These are phyloP conservation scores for Neurospora sp. DNA, from an alignment of 2,329 filamentous ascomycete species.

Conservation along the genomic window DNA sequence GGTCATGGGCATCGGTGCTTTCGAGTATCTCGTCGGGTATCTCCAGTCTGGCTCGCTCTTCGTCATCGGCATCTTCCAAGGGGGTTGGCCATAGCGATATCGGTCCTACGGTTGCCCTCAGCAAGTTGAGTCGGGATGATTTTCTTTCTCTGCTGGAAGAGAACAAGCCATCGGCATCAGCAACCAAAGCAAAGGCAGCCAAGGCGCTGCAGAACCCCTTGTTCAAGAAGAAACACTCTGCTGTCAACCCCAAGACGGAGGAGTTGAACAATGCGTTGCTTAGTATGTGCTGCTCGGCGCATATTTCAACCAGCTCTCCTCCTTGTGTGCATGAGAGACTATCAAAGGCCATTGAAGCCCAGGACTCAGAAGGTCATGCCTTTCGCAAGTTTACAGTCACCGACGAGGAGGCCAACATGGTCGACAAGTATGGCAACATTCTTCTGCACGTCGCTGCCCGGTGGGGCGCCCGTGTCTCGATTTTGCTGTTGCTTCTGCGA, in stretches of 20 bases:
- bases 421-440: slow-evolving; percentile 18
- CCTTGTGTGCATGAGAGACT: slow-evolving; percentile 17
- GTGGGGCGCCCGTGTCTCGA: slow-evolving; percentile 19
- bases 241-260: slow-evolving; percentile 13
- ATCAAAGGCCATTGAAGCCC: slow-evolving; percentile 17
- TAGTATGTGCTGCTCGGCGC: slow-evolving; percentile 15
- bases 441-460: slow-evolving; percentile 18
- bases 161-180: slow-evolving; percentile 9
- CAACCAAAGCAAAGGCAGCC: slow-evolving; percentile 2
- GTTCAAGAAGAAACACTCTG: slow-evolving; percentile 15
- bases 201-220: slow-evolving; percentile 6
- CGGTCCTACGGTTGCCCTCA: slow-evolving; percentile 15
- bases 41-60: slow-evolving; percentile 17
- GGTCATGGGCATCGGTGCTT: slow-evolving; percentile 19
- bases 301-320: slow-evolving; percentile 3
- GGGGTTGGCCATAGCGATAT: slow-evolving; percentile 11
- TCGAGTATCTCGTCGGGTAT: slow-evolving; percentile 20
- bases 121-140: slow-evolving; percentile 18
- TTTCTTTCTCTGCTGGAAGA: slow-evolving; percentile 17
- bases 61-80: slow-evolving; percentile 18
- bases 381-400: slow-evolving; percentile 16
- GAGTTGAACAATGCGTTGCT: slow-evolving; percentile 17
- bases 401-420: slow-evolving; percentile 17
- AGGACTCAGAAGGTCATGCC: slow-evolving; percentile 12
- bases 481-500: slow-evolving; percentile 15